Evolutionary conservation across 352 stramenopile species (phyloP), one percentile per base, ranked within the genome.

Genomic region (Pythium aphanidermatum): DNA sequence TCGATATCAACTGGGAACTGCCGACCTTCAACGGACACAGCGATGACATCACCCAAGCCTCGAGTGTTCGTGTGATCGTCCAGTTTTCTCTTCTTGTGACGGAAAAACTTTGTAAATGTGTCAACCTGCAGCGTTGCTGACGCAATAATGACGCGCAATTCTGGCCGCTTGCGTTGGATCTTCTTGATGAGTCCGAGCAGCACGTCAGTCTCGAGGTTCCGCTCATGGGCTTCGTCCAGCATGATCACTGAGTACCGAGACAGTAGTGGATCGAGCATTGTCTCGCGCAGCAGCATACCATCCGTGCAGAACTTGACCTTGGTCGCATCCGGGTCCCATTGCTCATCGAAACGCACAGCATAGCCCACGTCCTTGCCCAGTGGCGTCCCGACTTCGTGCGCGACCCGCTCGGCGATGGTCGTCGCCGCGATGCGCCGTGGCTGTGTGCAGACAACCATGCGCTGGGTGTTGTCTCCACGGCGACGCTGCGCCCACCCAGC

Each of bases 261-360:
- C 26, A 92, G 66, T 44, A 92, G 47, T 30, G 80, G 80, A 41
- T 92, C 80, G 28, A 80, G 54, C 77, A 92, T 89, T 5, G 75
- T 87, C 63, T 99, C 97, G 33, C 97, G 76, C 33, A 99, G 67
- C 28, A 99, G 70, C 84, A 99, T 98, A 46, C 96, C 97, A 67
- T 99, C 97, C 12, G 97, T 99, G 75, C 98, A 97, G 74, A 99
- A 99, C 67, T 98, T 97, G 52, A 98, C 89, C 20, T 88, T 68
- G n/a, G 97, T 99, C 8, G 33, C 40, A 19, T 83, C 49, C 2
- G 71, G 55, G 24, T 86, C 68, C 70, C 74, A 89, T 27, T 97
- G 86, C 45, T 98, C 97, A 54, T 99, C 96, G 63, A 99, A 99
- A n/a, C 97, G 93, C 41, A 99, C 98, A 19, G 87, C 95, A 47